Conservation (phyloP, 768 basidiomycete species). For the Hebeloma cylindrosporum region DNA sequence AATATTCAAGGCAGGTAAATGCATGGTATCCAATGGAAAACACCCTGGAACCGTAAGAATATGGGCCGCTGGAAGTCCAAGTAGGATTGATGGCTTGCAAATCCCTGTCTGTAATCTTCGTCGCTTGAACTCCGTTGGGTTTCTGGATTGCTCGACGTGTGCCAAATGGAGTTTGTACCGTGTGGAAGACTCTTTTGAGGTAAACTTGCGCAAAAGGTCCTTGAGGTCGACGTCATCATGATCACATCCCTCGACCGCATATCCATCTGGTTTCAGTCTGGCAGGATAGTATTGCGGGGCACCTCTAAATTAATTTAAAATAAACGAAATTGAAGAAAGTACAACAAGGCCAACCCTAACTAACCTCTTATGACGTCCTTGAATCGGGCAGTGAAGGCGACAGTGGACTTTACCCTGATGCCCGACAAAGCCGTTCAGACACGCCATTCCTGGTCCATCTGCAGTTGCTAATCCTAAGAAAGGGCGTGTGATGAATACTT, state of each 20-base stretch:
- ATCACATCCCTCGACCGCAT: conserved; percentile 23
- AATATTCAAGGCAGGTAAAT: conserved; percentile 37
- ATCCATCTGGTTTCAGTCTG: conserved; percentile 26
- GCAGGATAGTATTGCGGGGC: conserved; percentile 31
- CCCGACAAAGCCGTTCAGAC: conserved; percentile 29
- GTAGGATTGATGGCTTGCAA: conserved; percentile 35
- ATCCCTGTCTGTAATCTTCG: conserved; percentile 31
- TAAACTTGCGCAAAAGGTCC: conserved; percentile 16
- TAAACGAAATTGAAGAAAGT: no score
- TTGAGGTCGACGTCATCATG: conserved; percentile 19
- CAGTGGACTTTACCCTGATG: conserved; percentile 35
- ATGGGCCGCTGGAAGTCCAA: conserved; percentile 28
- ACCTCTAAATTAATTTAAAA: no score
- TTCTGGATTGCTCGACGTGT: no score
- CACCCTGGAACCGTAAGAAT: conserved; percentile 31
- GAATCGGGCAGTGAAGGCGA: conserved; percentile 29
- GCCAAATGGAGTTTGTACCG: conserved; percentile 18
- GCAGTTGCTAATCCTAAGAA: conserved; percentile 21
- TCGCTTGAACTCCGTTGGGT: conserved; percentile 16
- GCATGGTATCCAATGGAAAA: conserved; percentile 46
- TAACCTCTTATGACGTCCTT: conserved; percentile 31
- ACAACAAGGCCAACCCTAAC: no score
- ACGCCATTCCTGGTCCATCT: conserved; percentile 32
- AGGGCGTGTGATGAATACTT: conserved; percentile 13
- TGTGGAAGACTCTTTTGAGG: conserved; percentile 6